These are phyloP conservation scores for Pythium volutum DNA, from an alignment of 352 stramenopile species.

Conservation along the genomic window DNA sequence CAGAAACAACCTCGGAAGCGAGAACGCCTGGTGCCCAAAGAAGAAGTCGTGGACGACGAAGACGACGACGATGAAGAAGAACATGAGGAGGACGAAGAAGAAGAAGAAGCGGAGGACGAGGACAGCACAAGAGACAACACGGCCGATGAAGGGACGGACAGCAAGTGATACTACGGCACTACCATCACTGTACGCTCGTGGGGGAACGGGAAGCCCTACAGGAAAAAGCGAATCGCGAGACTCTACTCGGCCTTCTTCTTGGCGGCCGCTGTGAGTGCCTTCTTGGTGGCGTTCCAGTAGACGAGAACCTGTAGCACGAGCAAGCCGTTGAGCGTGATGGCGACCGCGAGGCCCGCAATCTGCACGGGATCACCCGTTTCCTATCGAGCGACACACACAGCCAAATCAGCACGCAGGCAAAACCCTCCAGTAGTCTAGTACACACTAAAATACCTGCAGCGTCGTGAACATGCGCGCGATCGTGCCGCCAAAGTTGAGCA, in stretches of 20 bases:
- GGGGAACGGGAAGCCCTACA: neutral
- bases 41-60: constrained; percentile 30
- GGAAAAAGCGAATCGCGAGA: too few relatives aligned
- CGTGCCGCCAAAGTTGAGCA: constrained; percentile 81
- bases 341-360: constrained; percentile 65
- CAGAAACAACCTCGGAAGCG: constrained; percentile 58
- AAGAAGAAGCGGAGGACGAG: constrained; percentile 28
- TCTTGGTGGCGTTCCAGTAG: constrained; percentile 82
- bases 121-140: constrained; percentile 10
- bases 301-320: constrained; percentile 78
- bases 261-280: constrained; percentile 47
- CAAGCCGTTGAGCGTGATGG: constrained; percentile 71
- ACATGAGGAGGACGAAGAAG: constrained; percentile 28
- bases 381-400: constrained; percentile 11
- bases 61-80: constrained; percentile 30
- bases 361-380: constrained; percentile 79
- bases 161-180: constrained; percentile 4
- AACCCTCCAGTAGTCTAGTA: neutral
- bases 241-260: constrained; percentile 76
- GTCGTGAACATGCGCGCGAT: constrained; percentile 86
- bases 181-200: neutral
- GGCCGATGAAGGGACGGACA: neutral
- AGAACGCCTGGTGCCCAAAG: constrained; percentile 29
- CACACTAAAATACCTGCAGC: constrained; percentile 42
- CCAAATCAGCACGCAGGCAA: neutral